Percentiles rank a stretch among this genome's conserved stretches.
phyloP scores from a whole-genome alignment of 2,329 filamentous ascomycete species.

The Lachnum nothofagi region DNA sequence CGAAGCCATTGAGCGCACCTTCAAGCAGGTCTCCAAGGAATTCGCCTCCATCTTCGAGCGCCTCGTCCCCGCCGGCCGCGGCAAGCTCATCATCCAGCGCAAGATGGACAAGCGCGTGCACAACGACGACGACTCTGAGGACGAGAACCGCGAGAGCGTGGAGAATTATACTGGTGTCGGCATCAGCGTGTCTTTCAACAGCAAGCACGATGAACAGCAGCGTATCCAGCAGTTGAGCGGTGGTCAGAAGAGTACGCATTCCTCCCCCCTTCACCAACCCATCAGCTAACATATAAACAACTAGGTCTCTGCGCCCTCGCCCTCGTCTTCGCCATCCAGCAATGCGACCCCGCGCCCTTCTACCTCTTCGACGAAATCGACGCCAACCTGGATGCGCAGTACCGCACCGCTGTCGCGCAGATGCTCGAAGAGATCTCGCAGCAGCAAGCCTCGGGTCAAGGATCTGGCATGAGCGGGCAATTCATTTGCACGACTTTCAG shows the following conservation, averaged over 20 bases:
- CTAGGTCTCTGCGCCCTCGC: conserved; percentile 90
- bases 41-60: conserved; percentile 92
- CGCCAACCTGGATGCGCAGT: conserved; percentile 95
- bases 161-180: conserved; percentile 96
- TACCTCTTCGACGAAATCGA: conserved; percentile 99
- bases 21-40: conserved; percentile 93
- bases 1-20: conserved; percentile 95
- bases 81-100: conserved; percentile 86
- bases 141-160: conserved; percentile 64
- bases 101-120: conserved; percentile 67
- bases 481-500: conserved; percentile 99
- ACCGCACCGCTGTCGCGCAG: conserved; percentile 88
- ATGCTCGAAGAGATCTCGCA: conserved; percentile 75
- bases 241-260: conserved; percentile 82
- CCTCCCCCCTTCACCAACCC: neutral
- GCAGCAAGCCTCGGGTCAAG: conserved; percentile 37
- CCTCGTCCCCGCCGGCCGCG: conserved; percentile 88
- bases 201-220: conserved; percentile 96
- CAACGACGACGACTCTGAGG: conserved; percentile 64
- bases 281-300: conserved; percentile 18
- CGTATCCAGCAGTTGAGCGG: conserved; percentile 95
- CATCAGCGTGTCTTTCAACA: conserved; percentile 97
- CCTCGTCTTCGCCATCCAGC: conserved; percentile 97
- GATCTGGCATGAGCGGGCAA: conserved; percentile 53
- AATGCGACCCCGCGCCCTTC: conserved; percentile 94